Evolutionary conservation across 208 protist genomes (phyloP).

Genomic region (Leishmania aethiopica): DNA sequence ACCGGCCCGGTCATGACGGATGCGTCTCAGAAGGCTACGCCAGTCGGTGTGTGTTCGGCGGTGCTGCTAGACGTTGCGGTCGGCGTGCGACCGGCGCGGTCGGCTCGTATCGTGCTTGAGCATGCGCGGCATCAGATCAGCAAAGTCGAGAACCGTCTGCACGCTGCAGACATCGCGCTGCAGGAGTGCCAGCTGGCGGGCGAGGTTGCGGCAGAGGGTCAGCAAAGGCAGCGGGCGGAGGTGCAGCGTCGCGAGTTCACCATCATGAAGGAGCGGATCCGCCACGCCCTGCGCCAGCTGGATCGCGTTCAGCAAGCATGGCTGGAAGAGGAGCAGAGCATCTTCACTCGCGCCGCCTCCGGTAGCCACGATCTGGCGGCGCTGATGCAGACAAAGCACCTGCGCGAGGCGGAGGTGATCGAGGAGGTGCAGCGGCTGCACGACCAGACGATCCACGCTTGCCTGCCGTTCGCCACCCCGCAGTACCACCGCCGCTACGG

Average conservation of each 20-base stretch:
- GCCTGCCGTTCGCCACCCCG: constrained; percentile 76
- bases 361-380: constrained; percentile 45
- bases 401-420: constrained; percentile 71
- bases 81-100: constrained; percentile 70
- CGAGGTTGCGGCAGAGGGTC: background rate
- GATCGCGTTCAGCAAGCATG: constrained; percentile 43
- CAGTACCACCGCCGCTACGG: constrained; percentile 85
- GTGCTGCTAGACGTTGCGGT: constrained; percentile 80
- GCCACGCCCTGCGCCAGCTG: constrained; percentile 47
- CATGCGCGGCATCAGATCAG: constrained; percentile 51
- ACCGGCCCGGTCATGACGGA: constrained; percentile 60
- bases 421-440: constrained; percentile 67
- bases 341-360: constrained; percentile 58
- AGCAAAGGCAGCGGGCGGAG: constrained; percentile 27
- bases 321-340: constrained; percentile 62
- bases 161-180: constrained; percentile 53
- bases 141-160: constrained; percentile 64
- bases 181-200: constrained; percentile 11
- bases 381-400: constrained; percentile 66
- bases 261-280: constrained; percentile 70
- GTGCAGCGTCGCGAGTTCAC: constrained; percentile 56
- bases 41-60: constrained; percentile 61
- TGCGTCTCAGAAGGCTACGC: constrained; percentile 36
- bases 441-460: constrained; percentile 69
- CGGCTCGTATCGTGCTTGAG: constrained; percentile 74